Evolutionary conservation across 495 filamentous ascomycete genomes (phyloP).

Genomic region (Echria macrotheca): DNA sequence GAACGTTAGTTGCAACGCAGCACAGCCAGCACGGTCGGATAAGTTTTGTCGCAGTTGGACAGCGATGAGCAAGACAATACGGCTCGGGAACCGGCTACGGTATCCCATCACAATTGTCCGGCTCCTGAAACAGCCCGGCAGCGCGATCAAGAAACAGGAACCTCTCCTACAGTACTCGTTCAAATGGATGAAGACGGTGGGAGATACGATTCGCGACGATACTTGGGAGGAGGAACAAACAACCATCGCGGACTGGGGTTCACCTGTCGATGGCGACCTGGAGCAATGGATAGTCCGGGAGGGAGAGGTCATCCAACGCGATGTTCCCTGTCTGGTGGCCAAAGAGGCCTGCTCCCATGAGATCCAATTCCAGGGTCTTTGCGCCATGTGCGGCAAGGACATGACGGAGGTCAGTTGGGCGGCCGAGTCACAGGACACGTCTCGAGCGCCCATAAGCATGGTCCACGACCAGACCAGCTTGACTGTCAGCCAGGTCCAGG

Average conservation of each 20-base stretch:
- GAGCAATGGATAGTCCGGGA: conserved; percentile 67
- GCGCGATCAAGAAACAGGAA: conserved; percentile 67
- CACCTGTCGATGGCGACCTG: conserved; percentile 72
- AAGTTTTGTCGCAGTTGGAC: not conserved
- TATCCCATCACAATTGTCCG: conserved; percentile 94
- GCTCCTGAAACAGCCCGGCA: conserved; percentile 69
- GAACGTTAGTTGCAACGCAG: no score
- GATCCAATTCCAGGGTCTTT: conserved; percentile 84
- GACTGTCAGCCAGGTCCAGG: conserved; percentile 67
- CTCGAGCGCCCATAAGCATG: conserved; percentile 88
- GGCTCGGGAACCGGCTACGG: conserved; percentile 58
- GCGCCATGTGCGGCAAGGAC: conserved; percentile 89
- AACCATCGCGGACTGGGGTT: conserved; percentile 72
- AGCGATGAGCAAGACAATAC: conserved; percentile 34
- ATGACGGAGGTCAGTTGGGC: conserved; percentile 69
- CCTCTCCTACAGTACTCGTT: conserved; percentile 81
- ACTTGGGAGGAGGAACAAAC: conserved; percentile 50
- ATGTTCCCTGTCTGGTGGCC: conserved; percentile 63
- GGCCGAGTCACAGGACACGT: conserved; percentile 51
- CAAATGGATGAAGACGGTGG: conserved; percentile 62
- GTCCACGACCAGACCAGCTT: conserved; percentile 81
- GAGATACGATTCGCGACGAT: conserved; percentile 65
- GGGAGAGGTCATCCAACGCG: conserved; percentile 60
- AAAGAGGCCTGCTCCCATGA: conserved; percentile 90
- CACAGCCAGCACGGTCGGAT: conserved; percentile 3